Base-by-base conservation (phyloP, 805 yeast species). In the Kluyveromyces wickerhamii region DNA sequence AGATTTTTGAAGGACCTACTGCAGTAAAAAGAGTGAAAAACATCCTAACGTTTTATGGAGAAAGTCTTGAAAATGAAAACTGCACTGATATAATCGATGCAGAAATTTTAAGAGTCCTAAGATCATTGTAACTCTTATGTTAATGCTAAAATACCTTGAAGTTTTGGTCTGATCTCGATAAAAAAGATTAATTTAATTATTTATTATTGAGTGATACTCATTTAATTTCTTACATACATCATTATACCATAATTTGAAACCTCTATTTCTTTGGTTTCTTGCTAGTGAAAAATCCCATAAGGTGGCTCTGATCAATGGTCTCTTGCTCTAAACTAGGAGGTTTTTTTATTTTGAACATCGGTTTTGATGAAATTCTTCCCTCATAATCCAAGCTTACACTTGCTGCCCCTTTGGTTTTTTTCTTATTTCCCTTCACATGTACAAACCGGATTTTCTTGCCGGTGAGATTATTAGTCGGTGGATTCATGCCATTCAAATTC, bases 11-110 rank as follows among this genome's bases (percentile, higher is more conserved):
- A 11, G 66, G 70, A 21, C 71, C 65, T 19, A 44, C 46, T 3
- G 74, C 71, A 20, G 49, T 60, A 4, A 59, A 59, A 12, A 46
- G 47, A n/a, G 48, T 73, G 7, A 72, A 71, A 44, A 57, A 49
- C 7, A 42, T 62, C 7, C 62, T 74, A 42, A 65, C 69, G 42
- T 58, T 54, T 1, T 75, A 70, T 46, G 78, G 80, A 7, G 75
- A 70, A n/a, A 62, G 70, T 2, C 52, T 54, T 2, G 72, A 67
- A 12, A 60, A 59, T 18, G 67, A 66, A 22, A 54, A 54, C 23
- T 61, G 66, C 56, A 51, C 46, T 16, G 32, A 35, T 2, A 32
- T 37, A 4, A 37, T 45, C 20, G 27, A 41, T 2, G 17, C 35
- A 21, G 21, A 59, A 29, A 20, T 35, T n/a, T 18, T n/a, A 24